These are phyloP conservation scores for Pisolithus thermaeus DNA, from an alignment of 1,284 basidiomycete genomes.

Conservation along the genomic window DNA sequence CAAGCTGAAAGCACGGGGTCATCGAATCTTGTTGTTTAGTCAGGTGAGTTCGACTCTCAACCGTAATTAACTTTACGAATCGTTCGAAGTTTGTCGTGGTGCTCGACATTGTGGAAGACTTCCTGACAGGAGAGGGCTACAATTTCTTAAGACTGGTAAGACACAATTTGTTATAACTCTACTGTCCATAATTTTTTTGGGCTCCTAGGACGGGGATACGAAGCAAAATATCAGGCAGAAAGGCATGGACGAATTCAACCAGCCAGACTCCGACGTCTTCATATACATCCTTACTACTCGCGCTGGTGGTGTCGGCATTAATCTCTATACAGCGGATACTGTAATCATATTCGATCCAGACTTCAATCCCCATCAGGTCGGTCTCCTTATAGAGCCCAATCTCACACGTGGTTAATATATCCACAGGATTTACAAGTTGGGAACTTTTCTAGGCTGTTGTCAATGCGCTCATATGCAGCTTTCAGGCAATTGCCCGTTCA, in stretches of 20 bases:
- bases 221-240: slow-evolving; percentile 86
- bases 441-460: slow-evolving; percentile 4
- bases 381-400: neutral
- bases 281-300: slow-evolving; percentile 92
- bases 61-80: slow-evolving; percentile 1
- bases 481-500: slow-evolving; percentile 82
- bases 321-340: slow-evolving; percentile 82
- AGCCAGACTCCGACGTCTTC: slow-evolving; percentile 79
- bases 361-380: slow-evolving; percentile 89
- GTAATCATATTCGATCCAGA: slow-evolving; percentile 93
- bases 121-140: slow-evolving; percentile 83
- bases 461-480: slow-evolving; percentile 8
- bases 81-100: slow-evolving; percentile 86
- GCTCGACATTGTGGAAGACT: slow-evolving; percentile 90
- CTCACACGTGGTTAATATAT: slow-evolving; percentile 4
- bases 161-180: slow-evolving; percentile 12
- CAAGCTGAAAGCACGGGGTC: slow-evolving; percentile 84
- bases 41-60: slow-evolving; percentile 59
- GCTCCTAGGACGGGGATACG: slow-evolving; percentile 79
- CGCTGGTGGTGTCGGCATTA: slow-evolving; percentile 95
- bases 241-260: slow-evolving; percentile 92
- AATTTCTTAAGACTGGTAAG: slow-evolving; percentile 85
- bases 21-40: slow-evolving; percentile 95
- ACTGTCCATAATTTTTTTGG: neutral
- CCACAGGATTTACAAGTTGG: slow-evolving; percentile 63